These are phyloP conservation scores for Cymbopogon flexuosus DNA, from an alignment of 202 grass and related monocot genomes.

Conservation along the genomic window DNA sequence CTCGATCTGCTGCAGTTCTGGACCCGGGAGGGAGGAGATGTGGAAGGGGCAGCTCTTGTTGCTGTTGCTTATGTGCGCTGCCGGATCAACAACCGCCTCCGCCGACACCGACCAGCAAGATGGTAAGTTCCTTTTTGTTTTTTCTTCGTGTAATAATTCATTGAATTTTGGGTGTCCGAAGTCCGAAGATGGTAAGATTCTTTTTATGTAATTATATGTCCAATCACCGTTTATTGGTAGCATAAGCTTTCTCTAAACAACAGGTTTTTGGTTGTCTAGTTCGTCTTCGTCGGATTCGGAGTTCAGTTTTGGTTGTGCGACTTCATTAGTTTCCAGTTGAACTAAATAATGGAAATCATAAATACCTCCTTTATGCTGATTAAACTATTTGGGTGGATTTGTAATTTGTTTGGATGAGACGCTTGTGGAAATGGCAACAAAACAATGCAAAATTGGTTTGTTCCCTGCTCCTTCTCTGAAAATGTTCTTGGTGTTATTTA, in stretches of 20 bases:
- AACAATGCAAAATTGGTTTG: not conserved
- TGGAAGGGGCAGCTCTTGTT: slow-evolving; percentile 3
- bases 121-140: slow-evolving; percentile 7
- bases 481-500: not conserved
- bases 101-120: slow-evolving; percentile 38
- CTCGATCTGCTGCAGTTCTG: not conserved
- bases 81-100: slow-evolving; percentile 16
- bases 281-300: not conserved
- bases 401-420: not conserved
- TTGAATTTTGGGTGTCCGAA: not conserved
- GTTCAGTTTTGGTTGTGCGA: not conserved
- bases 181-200: not conserved
- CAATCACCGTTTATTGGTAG: not conserved
- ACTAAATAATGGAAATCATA: not conserved
- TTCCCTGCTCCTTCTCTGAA: not conserved
- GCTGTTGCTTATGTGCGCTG: slow-evolving; percentile 28
- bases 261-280: not conserved
- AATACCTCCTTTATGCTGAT: not conserved
- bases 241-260: not conserved
- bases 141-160: not conserved
- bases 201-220: not conserved
- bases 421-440: not conserved
- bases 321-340: not conserved
- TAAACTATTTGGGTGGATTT: not conserved
- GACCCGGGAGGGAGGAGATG: not conserved